Evolutionary conservation across 2,329 filamentous ascomycete genomes (phyloP).

Genomic region (Fusarium nygamai): DNA sequence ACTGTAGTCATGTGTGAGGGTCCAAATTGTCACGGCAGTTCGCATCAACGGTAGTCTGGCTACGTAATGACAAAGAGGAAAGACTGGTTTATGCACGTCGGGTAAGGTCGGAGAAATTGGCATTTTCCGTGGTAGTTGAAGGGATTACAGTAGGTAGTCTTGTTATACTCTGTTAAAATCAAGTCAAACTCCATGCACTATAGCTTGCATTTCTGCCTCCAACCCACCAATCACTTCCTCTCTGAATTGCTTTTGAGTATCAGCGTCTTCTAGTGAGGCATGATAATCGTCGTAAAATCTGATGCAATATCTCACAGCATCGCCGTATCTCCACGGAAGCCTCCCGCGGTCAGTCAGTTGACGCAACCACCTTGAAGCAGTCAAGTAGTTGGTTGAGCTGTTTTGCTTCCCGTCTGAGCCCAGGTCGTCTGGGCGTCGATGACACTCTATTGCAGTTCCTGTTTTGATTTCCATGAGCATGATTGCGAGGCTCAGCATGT

Average conservation of each 20-base stretch:
- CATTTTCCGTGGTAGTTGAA: fast-evolving
- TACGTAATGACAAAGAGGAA: not conserved
- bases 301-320: not conserved
- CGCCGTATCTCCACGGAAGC: not conserved
- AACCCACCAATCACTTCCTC: not conserved
- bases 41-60: not conserved
- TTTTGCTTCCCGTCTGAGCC: fast-evolving
- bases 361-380: not conserved
- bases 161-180: not conserved
- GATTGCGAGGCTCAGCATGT: not conserved
- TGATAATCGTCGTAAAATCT: not conserved
- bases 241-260: not conserved
- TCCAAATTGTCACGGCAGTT: not conserved
- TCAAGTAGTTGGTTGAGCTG: fast-evolving
- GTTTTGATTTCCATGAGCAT: not conserved
- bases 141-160: not conserved
- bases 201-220: not conserved
- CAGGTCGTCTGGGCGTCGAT: not conserved
- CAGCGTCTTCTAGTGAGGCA: not conserved
- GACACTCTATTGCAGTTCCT: not conserved
- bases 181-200: not conserved
- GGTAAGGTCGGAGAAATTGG: not conserved
- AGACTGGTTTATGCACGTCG: not conserved
- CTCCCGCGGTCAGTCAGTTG: fast-evolving
- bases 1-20: not conserved